phyloP scores from a whole-genome alignment of 108 stramenopile genomes.

The Cyclotella atomus region DNA sequence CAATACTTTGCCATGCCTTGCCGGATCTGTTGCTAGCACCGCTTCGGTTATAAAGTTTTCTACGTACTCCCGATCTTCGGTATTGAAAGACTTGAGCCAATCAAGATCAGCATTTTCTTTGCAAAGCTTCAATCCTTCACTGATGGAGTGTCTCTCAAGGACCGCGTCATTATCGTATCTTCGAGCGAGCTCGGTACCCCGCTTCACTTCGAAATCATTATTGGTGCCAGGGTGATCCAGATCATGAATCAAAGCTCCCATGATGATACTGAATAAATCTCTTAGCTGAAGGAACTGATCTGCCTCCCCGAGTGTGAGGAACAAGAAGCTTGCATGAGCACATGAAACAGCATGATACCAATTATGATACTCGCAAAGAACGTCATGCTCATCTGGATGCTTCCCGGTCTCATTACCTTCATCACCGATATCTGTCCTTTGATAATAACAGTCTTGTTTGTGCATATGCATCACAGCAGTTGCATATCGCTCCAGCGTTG shows the following conservation, averaged over 20 bases:
- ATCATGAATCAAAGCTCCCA: constrained; percentile 50
- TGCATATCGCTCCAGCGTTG: constrained; percentile 20
- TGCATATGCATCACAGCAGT: constrained; percentile 31
- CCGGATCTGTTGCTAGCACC: constrained; percentile 54
- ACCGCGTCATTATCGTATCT: constrained; percentile 39
- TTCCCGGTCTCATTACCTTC: background rate
- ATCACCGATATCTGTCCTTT: constrained; percentile 17
- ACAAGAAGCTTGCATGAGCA: constrained; percentile 53
- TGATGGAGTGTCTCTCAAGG: constrained; percentile 41
- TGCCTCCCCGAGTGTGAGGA: constrained; percentile 36
- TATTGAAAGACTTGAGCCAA: constrained; percentile 29
- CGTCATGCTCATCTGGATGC: background rate
- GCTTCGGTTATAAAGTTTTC: constrained; percentile 28
- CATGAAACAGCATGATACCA: constrained; percentile 61
- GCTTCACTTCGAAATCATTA: constrained; percentile 37
- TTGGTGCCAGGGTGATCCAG: constrained; percentile 34
- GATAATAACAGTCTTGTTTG: constrained; percentile 31
- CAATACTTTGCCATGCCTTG: constrained; percentile 39
- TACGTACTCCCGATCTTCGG: constrained; percentile 28
- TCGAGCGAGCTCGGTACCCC: constrained; percentile 19
- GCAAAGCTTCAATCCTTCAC: constrained; percentile 31
- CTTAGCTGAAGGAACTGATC: constrained; percentile 26
- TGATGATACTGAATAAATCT: constrained; percentile 44
- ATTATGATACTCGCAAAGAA: constrained; percentile 59
- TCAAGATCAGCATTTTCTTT: constrained; percentile 29